Conservation (phyloP, 768 basidiomycete species). For the Mycena alexandri region DNA sequence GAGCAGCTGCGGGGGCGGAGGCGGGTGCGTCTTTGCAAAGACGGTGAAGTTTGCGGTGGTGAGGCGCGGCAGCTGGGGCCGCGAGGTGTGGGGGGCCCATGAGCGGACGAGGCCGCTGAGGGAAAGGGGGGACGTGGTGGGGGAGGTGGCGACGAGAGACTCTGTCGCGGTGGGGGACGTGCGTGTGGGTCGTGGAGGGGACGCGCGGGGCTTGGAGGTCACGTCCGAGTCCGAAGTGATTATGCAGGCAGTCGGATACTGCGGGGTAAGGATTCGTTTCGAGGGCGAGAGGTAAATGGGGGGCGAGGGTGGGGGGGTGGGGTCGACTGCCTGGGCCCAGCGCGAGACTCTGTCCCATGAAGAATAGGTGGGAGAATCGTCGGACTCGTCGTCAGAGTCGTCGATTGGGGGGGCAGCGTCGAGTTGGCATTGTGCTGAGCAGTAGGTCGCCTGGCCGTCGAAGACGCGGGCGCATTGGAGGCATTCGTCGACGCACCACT, state of each 20-base stretch:
- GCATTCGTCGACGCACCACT: conserved; percentile 66
- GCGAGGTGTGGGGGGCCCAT: conserved; percentile 48
- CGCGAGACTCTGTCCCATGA: conserved; percentile 31
- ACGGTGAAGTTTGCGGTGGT: conserved; percentile 40
- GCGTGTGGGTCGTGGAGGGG: conserved; percentile 38
- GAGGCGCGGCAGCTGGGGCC: conserved; percentile 23
- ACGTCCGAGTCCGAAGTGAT: conserved; percentile 43
- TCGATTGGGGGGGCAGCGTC: conserved; percentile 46
- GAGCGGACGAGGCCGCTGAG: conserved; percentile 60
- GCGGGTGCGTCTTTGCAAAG: conserved; percentile 40
- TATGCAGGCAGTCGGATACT: conserved; percentile 49
- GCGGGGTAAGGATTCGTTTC: conserved; percentile 60
- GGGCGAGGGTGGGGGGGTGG: conserved; percentile 10
- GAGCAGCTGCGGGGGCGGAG: conserved; percentile 35
- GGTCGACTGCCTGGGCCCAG: conserved; percentile 53
- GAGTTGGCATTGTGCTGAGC: conserved; percentile 60
- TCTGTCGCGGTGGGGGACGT: conserved; percentile 30
- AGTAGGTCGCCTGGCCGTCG: conserved; percentile 60
- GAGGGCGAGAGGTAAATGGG: conserved; percentile 20
- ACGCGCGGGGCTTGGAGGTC: conserved; percentile 32
- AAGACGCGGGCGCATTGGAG: conserved; percentile 72
- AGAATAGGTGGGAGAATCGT: conserved; percentile 17
- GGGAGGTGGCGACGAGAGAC: conserved; percentile 36
- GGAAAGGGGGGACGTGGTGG: conserved; percentile 47
- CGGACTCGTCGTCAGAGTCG: conserved; percentile 35